Percentiles rank a stretch among this genome's conserved stretches.
Evolutionary conservation across 2,329 filamentous ascomycete species (phyloP).

Genomic region (Cladophialophora yegresii): DNA sequence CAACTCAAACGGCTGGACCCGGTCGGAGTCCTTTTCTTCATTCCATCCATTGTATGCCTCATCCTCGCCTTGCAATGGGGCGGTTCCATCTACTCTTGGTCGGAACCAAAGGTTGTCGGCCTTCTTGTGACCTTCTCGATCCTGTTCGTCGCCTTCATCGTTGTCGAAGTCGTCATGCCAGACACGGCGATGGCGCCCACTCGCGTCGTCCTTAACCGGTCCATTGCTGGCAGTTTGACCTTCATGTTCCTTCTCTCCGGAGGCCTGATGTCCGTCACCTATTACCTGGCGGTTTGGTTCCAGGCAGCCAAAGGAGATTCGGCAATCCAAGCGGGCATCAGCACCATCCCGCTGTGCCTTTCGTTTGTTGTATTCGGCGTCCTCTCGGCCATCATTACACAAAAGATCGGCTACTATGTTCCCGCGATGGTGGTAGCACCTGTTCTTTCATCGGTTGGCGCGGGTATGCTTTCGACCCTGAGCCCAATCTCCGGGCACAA

Average conservation of each 20-base stretch:
- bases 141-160: slow-evolving; percentile 48
- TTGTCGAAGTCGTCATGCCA: slow-evolving; percentile 49
- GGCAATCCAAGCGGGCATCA: slow-evolving; percentile 29
- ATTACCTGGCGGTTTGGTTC: slow-evolving; percentile 47
- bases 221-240: slow-evolving; percentile 39
- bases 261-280: slow-evolving; percentile 29
- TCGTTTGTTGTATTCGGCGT: slow-evolving; percentile 24
- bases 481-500: neutral
- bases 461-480: slow-evolving; percentile 41
- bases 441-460: slow-evolving; percentile 35
- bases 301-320: slow-evolving; percentile 47
- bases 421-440: slow-evolving; percentile 36
- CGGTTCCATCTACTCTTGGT: slow-evolving; percentile 49
- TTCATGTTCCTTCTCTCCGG: slow-evolving; percentile 42
- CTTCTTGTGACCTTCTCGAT: slow-evolving; percentile 51
- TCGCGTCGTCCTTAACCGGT: slow-evolving; percentile 44
- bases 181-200: slow-evolving; percentile 48
- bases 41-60: slow-evolving; percentile 41
- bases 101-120: slow-evolving; percentile 47
- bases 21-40: slow-evolving; percentile 43
- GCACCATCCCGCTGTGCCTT: slow-evolving; percentile 27
- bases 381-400: slow-evolving; percentile 17
- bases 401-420: slow-evolving; percentile 32
- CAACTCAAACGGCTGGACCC: slow-evolving; percentile 38
- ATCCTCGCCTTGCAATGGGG: slow-evolving; percentile 48